phyloP scores from a whole-genome alignment of 2,329 filamentous ascomycete genomes.

The Neonectria ditissima region DNA sequence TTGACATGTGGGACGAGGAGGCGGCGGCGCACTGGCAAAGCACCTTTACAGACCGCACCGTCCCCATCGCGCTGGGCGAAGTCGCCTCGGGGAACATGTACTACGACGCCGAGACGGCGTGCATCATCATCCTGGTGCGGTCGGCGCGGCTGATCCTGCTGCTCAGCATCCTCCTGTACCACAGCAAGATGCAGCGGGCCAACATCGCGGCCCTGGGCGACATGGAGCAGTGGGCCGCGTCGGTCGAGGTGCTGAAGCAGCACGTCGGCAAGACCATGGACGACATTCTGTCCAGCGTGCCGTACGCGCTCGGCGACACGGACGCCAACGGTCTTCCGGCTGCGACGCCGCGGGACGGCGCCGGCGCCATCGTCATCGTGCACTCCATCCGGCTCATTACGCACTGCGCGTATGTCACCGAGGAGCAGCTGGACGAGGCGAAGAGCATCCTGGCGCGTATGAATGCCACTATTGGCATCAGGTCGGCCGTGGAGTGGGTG shows the following conservation, averaged over 20 bases:
- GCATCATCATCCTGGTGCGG: conserved; percentile 48
- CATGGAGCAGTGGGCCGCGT: conserved; percentile 30
- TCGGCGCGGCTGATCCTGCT: conserved; percentile 48
- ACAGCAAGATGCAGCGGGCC: conserved; percentile 31
- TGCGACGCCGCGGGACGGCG: conserved; percentile 45
- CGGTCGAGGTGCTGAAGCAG: conserved; percentile 34
- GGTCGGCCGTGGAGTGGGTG: conserved; percentile 40
- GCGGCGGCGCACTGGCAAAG: conserved; percentile 47
- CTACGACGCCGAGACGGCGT: conserved; percentile 49
- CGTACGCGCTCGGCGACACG: conserved; percentile 49
- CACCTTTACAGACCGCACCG: conserved; percentile 45
- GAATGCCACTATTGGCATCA: conserved; percentile 46
- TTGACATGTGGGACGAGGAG: conserved; percentile 47
- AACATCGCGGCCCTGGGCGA: conserved; percentile 17
- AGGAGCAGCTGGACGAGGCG: conserved; percentile 39
- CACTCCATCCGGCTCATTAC: conserved; percentile 48
- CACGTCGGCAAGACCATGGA: conserved; percentile 45
- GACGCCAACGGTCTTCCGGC: conserved; percentile 37
- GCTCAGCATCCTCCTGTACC: conserved; percentile 45
- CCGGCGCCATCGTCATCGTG: conserved; percentile 47
- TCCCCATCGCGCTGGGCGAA: conserved; percentile 45
- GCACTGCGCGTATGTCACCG: conserved; percentile 45
- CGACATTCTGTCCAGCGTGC: conserved; percentile 48
- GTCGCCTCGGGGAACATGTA: conserved; percentile 33
- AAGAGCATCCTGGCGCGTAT: conserved; percentile 42